Evolutionary conservation across 1,139 yeast genomes (phyloP), one percentile per base, ranked within the genome.

Genomic region (Suhomyces taliae): DNA sequence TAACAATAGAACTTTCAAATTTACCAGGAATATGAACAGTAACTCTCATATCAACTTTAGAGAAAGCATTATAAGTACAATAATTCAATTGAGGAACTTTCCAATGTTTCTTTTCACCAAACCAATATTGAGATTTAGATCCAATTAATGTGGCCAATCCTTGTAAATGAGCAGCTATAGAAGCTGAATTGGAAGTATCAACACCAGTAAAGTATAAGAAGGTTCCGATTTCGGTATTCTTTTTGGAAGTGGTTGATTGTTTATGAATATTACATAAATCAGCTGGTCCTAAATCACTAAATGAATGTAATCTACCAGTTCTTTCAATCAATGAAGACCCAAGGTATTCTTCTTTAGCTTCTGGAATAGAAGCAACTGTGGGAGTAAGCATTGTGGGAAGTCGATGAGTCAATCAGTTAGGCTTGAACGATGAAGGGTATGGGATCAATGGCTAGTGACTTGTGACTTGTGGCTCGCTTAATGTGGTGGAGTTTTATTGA

Each of bases 181-280:
- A 74, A 6, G 85, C 83, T 14, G 81, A 72, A 57, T 76, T 79
- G 44, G 82, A 76, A 7, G 82, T 79, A 60, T 81, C 83, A 3
- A 80, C 75, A 3, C 85, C 85, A 0, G 83, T 78, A 56, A 73
- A 79, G 60, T 81, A 81, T 40, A 81, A 66, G 56, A 76, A 81
- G 5, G 85, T 79, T 3, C 83, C 82, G 37, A 76, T 61, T 48
- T 70, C 79, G 27, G 72, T 63, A 46, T 60, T 58, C 47, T 67
- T 68, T 60, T 70, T 72, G 50, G 78, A 74, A 57, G 62, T 75
- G 53, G 59, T 64, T 41, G 68, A 71, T 53, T 59, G 75, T 57
- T 82, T 79, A 46, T 79, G 79, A 46, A 82, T 70, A 60, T 88
- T 95, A 43, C 95, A 87, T 54, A 93, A 73, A 69, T 93, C 98